These are phyloP conservation scores for Coccomyxa sp. DNA, from an alignment of 139 green algal species.

Conservation along the genomic window DNA sequence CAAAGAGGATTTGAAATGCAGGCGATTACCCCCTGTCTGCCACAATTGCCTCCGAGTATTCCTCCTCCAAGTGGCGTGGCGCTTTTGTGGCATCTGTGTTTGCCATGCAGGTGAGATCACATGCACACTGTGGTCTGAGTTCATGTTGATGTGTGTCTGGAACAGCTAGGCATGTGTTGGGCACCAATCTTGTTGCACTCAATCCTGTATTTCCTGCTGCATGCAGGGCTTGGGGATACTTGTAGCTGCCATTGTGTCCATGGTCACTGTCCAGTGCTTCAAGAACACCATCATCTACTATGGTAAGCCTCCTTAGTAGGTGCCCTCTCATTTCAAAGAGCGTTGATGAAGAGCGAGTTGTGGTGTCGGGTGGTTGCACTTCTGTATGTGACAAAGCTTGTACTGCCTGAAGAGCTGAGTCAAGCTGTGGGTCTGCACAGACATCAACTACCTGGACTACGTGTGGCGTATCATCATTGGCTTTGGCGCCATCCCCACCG, in stretches of 20 bases:
- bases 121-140: too few relatives aligned
- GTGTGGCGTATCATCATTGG: slow-evolving; percentile 37
- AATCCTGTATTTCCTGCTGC: background rate
- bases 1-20: background rate
- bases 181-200: background rate
- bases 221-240: slow-evolving; percentile 27
- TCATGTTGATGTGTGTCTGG: background rate
- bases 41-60: slow-evolving; percentile 35
- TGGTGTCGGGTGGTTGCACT: too few relatives aligned
- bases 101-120: slow-evolving; percentile 11
- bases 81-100: slow-evolving; percentile 34
- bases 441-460: slow-evolving; percentile 28
- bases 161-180: background rate
- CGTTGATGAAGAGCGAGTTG: too few relatives aligned
- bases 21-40: slow-evolving; percentile 41
- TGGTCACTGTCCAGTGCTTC: background rate
- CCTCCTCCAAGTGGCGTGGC: slow-evolving; percentile 22
- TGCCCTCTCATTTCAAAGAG: too few relatives aligned
- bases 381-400: too few relatives aligned
- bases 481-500: slow-evolving; percentile 29
- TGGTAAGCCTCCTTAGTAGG: background rate
- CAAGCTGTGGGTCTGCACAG: background rate
- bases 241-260: slow-evolving; percentile 3
- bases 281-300: background rate
- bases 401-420: too few relatives aligned